Base-by-base conservation (phyloP, 768 basidiomycete genomes). In the Rhizopogon salebrosus region DNA sequence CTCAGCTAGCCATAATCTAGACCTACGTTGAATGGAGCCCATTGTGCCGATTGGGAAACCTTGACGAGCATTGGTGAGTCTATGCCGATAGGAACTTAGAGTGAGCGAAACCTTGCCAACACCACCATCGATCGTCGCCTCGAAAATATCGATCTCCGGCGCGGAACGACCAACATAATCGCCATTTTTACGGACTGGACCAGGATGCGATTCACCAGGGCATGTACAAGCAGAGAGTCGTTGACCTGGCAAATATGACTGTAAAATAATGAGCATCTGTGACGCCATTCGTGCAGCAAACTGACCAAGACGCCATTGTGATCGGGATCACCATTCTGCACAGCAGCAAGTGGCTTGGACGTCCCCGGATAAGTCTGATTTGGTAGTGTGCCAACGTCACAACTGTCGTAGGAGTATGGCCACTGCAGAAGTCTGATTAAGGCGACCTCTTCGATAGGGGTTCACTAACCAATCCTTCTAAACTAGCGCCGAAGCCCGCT, bases 301-400 rank as follows among this genome's bases (percentile, higher is more conserved):
- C 52, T 27, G 48, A 68, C 67, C 54, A 68, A 57, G 31, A 60
- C 66, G 35, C 48, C 58, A 22, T 62, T 64, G 23, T 64, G 43
- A 2, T 36, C 61, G 0, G 71, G 70, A 54, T 78, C 76, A 22
- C 75, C 75, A 18, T 67, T 65, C 29, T 66, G 64, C 3, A 60
- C 39, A 49, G 80, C 76, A 16, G 76, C 75, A 3, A 71, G 54
- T 10, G 86, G 86, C 11, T 59, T 56, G 14, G 65, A 72, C 52
- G 62, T 52, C 6, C 73, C 78, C 7, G 76, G 72, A 49, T 72
- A 62, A 10, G 87, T 84, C 62, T 92, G 90, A 60, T 92, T 92
- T 3, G 78, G 75, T 39, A 90, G 74, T 1, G 89, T 91, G 2
- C 90, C 91, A 3, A 89, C 74, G 55, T 93, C 89, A 63, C 89